Conservation (phyloP, 1,139 yeast species). For the Ogataea hybrid region DNA sequence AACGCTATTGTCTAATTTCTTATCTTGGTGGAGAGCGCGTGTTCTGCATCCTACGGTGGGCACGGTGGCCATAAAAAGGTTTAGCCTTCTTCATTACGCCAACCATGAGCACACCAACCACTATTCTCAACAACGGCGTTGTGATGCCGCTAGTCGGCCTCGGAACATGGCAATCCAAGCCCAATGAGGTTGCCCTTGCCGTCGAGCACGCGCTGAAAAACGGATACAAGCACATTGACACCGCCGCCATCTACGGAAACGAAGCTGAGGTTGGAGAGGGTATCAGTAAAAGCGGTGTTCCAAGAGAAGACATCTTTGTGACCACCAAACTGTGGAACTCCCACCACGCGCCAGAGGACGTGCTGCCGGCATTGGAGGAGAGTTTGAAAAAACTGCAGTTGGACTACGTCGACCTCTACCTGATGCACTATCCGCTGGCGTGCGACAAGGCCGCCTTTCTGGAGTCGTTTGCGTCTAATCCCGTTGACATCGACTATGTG, state of each 20-base stretch:
- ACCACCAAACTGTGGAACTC: slow-evolving; percentile 37
- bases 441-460: slow-evolving; percentile 28
- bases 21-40: slow-evolving; percentile 9
- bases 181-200: slow-evolving; percentile 37
- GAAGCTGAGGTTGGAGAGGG: slow-evolving; percentile 53
- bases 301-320: slow-evolving; percentile 32
- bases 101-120: slow-evolving; percentile 11
- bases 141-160: slow-evolving; percentile 49
- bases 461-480: slow-evolving; percentile 21
- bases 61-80: background rate
- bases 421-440: slow-evolving; percentile 38
- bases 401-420: slow-evolving; percentile 38
- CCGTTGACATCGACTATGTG: slow-evolving; percentile 25
- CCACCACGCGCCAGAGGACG: slow-evolving; percentile 39
- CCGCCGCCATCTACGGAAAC: slow-evolving; percentile 59
- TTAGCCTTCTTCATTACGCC: background rate
- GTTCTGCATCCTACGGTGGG: slow-evolving; percentile 5
- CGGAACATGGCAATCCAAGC: slow-evolving; percentile 52
- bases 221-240: slow-evolving; percentile 71
- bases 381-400: slow-evolving; percentile 34
- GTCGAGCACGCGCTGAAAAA: slow-evolving; percentile 50
- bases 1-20: background rate
- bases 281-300: slow-evolving; percentile 35
- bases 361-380: slow-evolving; percentile 35
- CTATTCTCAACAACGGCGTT: slow-evolving; percentile 41